These are phyloP conservation scores for Trametes polyzona DNA, from an alignment of 1,284 basidiomycete species.

Conservation along the genomic window DNA sequence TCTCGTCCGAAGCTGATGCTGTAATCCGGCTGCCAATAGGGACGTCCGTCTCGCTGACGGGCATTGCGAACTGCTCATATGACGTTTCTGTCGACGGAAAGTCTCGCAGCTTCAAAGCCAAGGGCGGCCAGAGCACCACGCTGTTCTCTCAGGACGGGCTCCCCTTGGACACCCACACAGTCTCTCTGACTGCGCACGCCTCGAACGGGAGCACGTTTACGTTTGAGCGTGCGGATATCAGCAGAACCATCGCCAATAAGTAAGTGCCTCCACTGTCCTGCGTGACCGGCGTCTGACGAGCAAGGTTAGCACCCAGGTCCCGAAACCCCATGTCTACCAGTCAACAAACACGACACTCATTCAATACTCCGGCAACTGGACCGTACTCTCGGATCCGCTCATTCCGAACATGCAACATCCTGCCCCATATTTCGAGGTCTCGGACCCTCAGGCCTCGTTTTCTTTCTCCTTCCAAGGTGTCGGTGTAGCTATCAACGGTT, in stretches of 20 bases:
- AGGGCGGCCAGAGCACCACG: conserved; percentile 2
- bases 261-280: background rate
- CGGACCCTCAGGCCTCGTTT: conserved; percentile 29
- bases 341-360: conserved; percentile 34
- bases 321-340: conserved; percentile 20
- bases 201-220: conserved; percentile 9
- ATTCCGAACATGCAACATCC: conserved; percentile 35
- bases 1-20: background rate
- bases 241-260: conserved; percentile 6
- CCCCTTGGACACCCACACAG: conserved; percentile 17
- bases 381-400: conserved; percentile 16
- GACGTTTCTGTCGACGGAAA: conserved; percentile 31
- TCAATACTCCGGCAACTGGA: conserved; percentile 35
- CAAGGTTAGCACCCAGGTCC: background rate
- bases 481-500: conserved; percentile 36
- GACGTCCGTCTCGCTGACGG: conserved; percentile 3
- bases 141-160: conserved; percentile 23
- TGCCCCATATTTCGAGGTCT: conserved; percentile 34
- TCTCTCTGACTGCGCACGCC: conserved; percentile 28
- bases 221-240: conserved; percentile 28
- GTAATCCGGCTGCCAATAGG: background rate
- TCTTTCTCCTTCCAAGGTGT: conserved; percentile 34
- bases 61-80: conserved; percentile 14
- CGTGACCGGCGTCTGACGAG: background rate
- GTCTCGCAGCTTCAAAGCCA: conserved; percentile 2